Base-by-base conservation (phyloP, 2,329 filamentous ascomycete genomes). In the Ceratocystis diversiconidia region DNA sequence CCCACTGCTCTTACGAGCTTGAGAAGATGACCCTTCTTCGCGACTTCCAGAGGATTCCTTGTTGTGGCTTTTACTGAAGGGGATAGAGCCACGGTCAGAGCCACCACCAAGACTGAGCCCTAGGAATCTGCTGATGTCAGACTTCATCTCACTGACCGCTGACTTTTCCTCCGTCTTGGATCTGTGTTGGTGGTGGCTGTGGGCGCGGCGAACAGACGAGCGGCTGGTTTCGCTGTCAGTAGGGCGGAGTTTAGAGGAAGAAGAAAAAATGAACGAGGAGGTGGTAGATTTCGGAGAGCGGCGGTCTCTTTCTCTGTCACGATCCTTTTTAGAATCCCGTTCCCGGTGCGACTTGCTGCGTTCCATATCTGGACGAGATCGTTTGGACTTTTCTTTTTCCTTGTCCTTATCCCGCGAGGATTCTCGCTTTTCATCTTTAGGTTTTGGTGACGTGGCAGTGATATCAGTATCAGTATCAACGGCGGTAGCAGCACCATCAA, bases 1-100 rank as follows among this genome's bases (percentile, higher is more conserved):
- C 15, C 65, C 61, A 62, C 65, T 67, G 25, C 30, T 41, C 28
- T 74, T 68, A 72, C 73, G 61, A 71, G 72, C 50, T 41, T 64
- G 62, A 3, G 70, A 69, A 28, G 69, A 70, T 22, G 75, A 73
- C 61, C 82, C 70, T 64, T 83, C 79, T 59, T 85, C 82, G 63
- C 78, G 79, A 72, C 84, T 86, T 69, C 84, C 80, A 64, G 96
- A 83, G 57, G 85, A 84, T 76, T 96, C 92, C 75, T 91, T 94
- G 79, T 90, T 95, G 74, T 95, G 90, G 12, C 88, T 88, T 76
- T 95, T 96, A 76, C 89, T 94, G 75, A 95, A 90, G 10, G 89
- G 87, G 52, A 88, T 73, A 68, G 80, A 82, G 43, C 78, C 73
- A 32, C 79, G 79, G 64, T 80, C 78, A 62, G 71, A 73, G 67